Base-by-base conservation (phyloP, 2,329 filamentous ascomycete genomes). In the Geosmithia morbida region DNA sequence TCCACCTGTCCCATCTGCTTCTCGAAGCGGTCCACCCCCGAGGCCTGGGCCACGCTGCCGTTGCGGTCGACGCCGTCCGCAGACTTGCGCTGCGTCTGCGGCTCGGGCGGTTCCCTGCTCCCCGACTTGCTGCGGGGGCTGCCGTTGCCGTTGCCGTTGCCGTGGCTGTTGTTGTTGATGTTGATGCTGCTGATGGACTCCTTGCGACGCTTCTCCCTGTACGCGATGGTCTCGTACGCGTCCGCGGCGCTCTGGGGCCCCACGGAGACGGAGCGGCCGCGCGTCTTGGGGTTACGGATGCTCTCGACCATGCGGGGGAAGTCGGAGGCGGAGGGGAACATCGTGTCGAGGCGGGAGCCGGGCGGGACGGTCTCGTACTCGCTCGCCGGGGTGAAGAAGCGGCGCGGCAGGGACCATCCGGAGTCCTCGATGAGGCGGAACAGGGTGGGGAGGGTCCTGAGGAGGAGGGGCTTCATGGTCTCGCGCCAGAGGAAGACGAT, bases 221-320 rank as follows among this genome's bases (percentile, higher is more conserved):
- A 95, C 6, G 90, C 92, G 45, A 98, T 71, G 18, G 88, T 87
- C 67, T 98, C 92, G 65, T 96, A 95, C 20, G 88, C 92, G 66
- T 98, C 92, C 2, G 92, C 92, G 51, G 89, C 89, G 43, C 89
- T 96, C 65, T 97, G 92, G 2, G 92, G 92, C 0, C 92, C 92
- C 47, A 97, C 77, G 6, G 88, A 95, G 33, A 97, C 79, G 30
- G 88, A 84, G 46, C 92, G 78, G 51, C 83, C 83, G 50, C 87
- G 74, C 14, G 65, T 67, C 4, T 64, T 69, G 0, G 87, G 85
- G 54, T 90, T 81, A 20, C 87, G 80, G 43, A 97, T 85, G 41
- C 81, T 87, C 50, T 81, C 83, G 20, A 96, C 73, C 59, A 96
- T 79, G 30, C 79, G 76, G 2, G 90, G 87, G 19, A 97, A 77